Evolutionary conservation across 345 rosid species (phyloP).

Genomic region (Euphorbia pulcherrima): DNA sequence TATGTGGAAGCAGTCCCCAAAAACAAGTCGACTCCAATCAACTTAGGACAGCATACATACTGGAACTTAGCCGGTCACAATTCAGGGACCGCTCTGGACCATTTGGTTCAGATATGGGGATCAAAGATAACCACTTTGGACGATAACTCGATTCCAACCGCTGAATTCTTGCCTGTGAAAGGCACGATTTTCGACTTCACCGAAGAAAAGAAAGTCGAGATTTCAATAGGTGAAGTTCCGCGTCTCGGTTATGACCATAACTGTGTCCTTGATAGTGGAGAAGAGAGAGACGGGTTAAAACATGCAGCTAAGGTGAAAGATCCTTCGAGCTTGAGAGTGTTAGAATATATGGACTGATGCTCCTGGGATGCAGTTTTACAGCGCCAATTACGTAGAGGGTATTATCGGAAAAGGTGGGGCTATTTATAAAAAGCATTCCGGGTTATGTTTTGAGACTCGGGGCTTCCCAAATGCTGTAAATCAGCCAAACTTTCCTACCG

Average conservation of each 20-base stretch:
- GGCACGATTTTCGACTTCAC: slow-evolving; percentile 85
- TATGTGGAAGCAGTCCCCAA: slow-evolving; percentile 76
- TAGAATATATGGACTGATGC: slow-evolving; percentile 75
- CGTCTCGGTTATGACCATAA: slow-evolving; percentile 85
- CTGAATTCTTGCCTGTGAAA: slow-evolving; percentile 59
- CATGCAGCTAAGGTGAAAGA: slow-evolving; percentile 65
- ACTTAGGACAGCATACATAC: slow-evolving; percentile 81
- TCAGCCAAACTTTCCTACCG: slow-evolving; percentile 64
- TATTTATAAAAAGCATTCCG: slow-evolving; percentile 70
- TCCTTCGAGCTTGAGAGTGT: slow-evolving; percentile 54
- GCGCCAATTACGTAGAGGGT: slow-evolving; percentile 68
- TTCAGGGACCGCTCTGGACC: slow-evolving; percentile 65
- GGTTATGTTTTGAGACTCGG: slow-evolving; percentile 81
- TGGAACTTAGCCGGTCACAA: slow-evolving; percentile 80
- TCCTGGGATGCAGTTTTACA: slow-evolving; percentile 83
- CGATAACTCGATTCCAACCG: slow-evolving; percentile 68
- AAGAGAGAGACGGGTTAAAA: slow-evolving; percentile 64
- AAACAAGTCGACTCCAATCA: slow-evolving; percentile 64
- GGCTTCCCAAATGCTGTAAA: slow-evolving; percentile 85
- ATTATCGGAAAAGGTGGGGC: slow-evolving; percentile 63
- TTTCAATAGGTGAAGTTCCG: slow-evolving; percentile 50
- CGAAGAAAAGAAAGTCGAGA: slow-evolving; percentile 58
- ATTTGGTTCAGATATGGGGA: slow-evolving; percentile 67
- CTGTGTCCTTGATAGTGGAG: slow-evolving; percentile 63
- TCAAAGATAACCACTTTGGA: slow-evolving; percentile 74